phyloP scores from a whole-genome alignment of 495 filamentous ascomycete species.

The Platismatia glauca region DNA sequence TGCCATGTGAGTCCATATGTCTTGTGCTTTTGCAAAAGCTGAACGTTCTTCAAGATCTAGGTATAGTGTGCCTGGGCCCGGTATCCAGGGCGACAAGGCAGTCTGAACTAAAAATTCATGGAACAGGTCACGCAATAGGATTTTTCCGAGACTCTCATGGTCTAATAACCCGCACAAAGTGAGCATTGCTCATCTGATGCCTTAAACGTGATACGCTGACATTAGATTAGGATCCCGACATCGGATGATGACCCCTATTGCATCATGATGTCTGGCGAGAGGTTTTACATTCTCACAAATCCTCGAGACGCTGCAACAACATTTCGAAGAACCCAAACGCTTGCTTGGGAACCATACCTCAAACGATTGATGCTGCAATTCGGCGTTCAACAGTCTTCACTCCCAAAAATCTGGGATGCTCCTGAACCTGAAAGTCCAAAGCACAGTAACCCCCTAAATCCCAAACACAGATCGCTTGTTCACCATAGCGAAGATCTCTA shows the following conservation, averaged over 20 bases:
- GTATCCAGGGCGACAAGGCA: not conserved
- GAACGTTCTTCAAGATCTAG: slow-evolving; percentile 3
- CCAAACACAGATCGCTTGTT: not conserved
- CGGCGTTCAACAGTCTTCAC: not conserved
- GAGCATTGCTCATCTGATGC: not conserved
- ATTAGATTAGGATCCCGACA: slow-evolving; percentile 8
- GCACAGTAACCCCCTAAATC: not conserved
- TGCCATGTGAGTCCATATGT: slow-evolving; percentile 18
- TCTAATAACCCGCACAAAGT: slow-evolving; percentile 11
- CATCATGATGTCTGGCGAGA: slow-evolving; percentile 9
- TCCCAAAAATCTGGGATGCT: not conserved
- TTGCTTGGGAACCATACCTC: slow-evolving; percentile 16
- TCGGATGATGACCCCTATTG: slow-evolving; percentile 14
- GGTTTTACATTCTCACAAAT: slow-evolving; percentile 15
- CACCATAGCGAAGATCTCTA: slow-evolving; percentile 5
- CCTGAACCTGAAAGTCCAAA: not conserved
- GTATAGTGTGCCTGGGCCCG: not conserved
- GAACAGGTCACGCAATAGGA: slow-evolving; percentile 10
- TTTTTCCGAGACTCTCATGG: slow-evolving; percentile 18
- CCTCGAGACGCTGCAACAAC: slow-evolving; percentile 12
- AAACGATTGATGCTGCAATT: slow-evolving; percentile 4
- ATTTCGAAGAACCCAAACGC: slow-evolving; percentile 3
- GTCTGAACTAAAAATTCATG: not conserved
- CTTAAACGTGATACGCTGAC: not conserved
- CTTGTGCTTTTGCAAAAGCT: not conserved